A percentile compares a stretch with the other conserved stretches of the same genome.
Evolutionary conservation across 1,284 basidiomycete species (phyloP).

Genomic region (Stereum hirsutum): DNA sequence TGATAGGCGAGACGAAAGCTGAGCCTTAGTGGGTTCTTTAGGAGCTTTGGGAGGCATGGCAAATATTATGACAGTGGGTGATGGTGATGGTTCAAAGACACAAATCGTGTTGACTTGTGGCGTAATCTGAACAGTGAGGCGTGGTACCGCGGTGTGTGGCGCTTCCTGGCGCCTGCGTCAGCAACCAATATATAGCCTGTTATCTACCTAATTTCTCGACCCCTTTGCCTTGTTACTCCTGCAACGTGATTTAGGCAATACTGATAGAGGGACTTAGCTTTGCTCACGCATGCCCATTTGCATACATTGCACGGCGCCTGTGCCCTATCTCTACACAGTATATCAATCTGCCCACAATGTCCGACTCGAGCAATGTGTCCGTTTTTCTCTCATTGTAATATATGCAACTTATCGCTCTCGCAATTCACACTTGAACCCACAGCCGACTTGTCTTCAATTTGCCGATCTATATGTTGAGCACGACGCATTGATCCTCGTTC

Average conservation of each 20-base stretch:
- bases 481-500: constrained; percentile 65
- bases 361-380: constrained; percentile 72
- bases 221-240: no score
- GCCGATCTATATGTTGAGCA: constrained; percentile 90
- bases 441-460: constrained; percentile 52
- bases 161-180: no score
- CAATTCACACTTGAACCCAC: background rate
- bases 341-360: constrained; percentile 81
- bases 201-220: no score
- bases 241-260: no score
- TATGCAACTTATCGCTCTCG: constrained; percentile 4
- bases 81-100: no score
- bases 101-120: no score
- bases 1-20: constrained; percentile 53
- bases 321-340: constrained; percentile 72
- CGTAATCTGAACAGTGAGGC: no score
- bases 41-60: constrained; percentile 40
- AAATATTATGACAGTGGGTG: no score
- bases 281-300: constrained; percentile 70
- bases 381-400: constrained; percentile 18
- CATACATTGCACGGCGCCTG: constrained; percentile 63
- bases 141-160: no score
- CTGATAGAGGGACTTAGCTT: no score
- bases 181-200: no score
- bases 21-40: constrained; percentile 58